Base-by-base conservation (phyloP, 2,329 filamentous ascomycete species). In the Nemania serpens region DNA sequence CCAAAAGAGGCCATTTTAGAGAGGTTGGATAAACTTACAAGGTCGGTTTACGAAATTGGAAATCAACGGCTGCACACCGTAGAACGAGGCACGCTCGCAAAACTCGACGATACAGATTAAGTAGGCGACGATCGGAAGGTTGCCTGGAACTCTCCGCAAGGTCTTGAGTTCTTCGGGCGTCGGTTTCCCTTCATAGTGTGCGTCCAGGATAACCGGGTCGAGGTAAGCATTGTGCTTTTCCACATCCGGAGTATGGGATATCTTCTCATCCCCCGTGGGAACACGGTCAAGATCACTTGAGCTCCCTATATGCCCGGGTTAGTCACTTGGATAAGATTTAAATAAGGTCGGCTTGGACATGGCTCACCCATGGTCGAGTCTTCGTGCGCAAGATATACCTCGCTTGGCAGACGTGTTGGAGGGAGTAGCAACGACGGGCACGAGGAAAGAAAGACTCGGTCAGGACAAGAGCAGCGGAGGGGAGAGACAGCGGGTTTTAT, bases 41-140 rank as follows among this genome's bases (percentile, higher is more conserved):
- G 83, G 81, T 10, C 83, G 82, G 66, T 88, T 83, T 68, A 89
- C 81, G 67, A 82, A 89, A 70, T 89, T 89, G 63, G 78, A 78
- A 70, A 87, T 86, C 7, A 78, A 66, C 0, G 80, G 81, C 62
- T 82, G 78, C 5, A 81, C 77, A 62, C 84, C 85, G 68, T 86
- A 86, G 76, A 84, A 88, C 0, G 84, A 86, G 2, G 84, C 84
- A 56, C 85, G 77, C 69, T 88, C 85, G 56, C 82, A 83, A 61
- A 87, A 83, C 64, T 88, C 85, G 42, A 87, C 83, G 6, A 82
- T 66, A 62, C 84, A 87, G 33, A 88, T 80, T 2, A 83, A 68
- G 66, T 84, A 88, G n/a, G 83, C 79, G 3, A 82, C 75, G 12
- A 74, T 59, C 1, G 85, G 83, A 2, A 88, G 76, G 2, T 68